phyloP scores from a whole-genome alignment of 2,329 filamentous ascomycete genomes.

The Pseudopyrenochaeta lycopersici region DNA sequence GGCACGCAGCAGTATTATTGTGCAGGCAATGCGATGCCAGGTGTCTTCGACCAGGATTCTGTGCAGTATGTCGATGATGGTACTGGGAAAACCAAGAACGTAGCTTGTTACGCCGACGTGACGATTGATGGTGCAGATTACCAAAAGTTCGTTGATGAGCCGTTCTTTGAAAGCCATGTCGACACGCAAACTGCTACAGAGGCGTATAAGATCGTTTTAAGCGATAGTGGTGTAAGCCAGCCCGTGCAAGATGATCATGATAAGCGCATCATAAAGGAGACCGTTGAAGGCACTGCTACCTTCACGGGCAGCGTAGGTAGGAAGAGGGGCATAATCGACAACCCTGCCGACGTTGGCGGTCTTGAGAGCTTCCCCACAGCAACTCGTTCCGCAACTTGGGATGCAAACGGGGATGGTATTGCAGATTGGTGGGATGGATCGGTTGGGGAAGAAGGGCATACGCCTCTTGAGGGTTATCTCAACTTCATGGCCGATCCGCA shows the following conservation, averaged over 20 bases:
- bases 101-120: constrained; percentile 44
- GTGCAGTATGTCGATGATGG: constrained; percentile 30
- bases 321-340: constrained; percentile 46
- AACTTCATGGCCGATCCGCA: constrained; percentile 50
- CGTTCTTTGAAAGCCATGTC: constrained; percentile 43
- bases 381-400: constrained; percentile 36
- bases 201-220: constrained; percentile 48
- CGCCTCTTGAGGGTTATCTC: constrained; percentile 44
- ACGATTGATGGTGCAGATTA: constrained; percentile 37
- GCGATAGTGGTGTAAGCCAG: constrained; percentile 42
- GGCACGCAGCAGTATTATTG: constrained; percentile 48
- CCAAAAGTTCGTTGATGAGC: constrained; percentile 38
- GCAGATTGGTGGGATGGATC: constrained; percentile 50
- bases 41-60: constrained; percentile 38
- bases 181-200: constrained; percentile 42
- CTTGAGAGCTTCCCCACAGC: constrained; percentile 44
- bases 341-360: constrained; percentile 44
- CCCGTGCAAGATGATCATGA: constrained; percentile 46
- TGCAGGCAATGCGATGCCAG: constrained; percentile 45
- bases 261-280: constrained; percentile 45
- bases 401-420: constrained; percentile 45
- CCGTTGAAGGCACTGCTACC: constrained; percentile 36
- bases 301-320: constrained; percentile 42
- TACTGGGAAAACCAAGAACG: constrained; percentile 28
- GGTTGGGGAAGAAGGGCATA: constrained; percentile 44